Base-by-base conservation (phyloP, 2,329 filamentous ascomycete genomes). In the Penicillium sp. region DNA sequence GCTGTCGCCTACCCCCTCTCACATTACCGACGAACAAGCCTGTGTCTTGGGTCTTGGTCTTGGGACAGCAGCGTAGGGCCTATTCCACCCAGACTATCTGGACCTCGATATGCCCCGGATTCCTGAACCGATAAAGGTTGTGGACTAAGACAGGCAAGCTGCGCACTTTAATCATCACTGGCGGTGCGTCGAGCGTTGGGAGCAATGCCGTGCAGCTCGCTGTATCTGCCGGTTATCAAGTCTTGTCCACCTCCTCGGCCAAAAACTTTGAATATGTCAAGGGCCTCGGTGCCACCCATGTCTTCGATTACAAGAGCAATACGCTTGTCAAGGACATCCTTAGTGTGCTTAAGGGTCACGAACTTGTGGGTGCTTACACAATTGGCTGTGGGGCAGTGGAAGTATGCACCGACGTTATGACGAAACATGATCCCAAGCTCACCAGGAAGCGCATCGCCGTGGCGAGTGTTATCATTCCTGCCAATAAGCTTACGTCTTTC, bases 201-300 rank as follows among this genome's bases (percentile, higher is more conserved):
- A 77, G 77, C 44, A 79, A 77, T 47, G 80, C 79, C 0, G 78
- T 84, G 12, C 83, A 85, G 62, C 72, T 85, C 0, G 77, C 78
- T 1, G 70, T 73, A 6, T 77, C 76, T 0, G 76, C 80, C 0
- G 83, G 83, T 0, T 82, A 80, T 61, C 72, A 80, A 15, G 82
- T 85, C 12, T 67, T 84, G 44, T 71, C 79, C 0, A 83, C 80
- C 0, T 75, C 77, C 0, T 81, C 79, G 0, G 66, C 73, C 3
- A 75, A 72, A 22, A 84, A 83, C 65, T 78, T 80, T 37, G 78
- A 78, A 0, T 76, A 77, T 33, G 75, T 81, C 35, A 78, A 77
- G 62, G 63, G 66, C 9, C 75, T 84, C 0, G 83, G 83, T 1
- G 81, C 80, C 1, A 70, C 64, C 10, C 67, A 77, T 2, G 78